These are phyloP conservation scores for Pisolithus tinctorius DNA, from an alignment of 768 basidiomycete species.

Conservation along the genomic window DNA sequence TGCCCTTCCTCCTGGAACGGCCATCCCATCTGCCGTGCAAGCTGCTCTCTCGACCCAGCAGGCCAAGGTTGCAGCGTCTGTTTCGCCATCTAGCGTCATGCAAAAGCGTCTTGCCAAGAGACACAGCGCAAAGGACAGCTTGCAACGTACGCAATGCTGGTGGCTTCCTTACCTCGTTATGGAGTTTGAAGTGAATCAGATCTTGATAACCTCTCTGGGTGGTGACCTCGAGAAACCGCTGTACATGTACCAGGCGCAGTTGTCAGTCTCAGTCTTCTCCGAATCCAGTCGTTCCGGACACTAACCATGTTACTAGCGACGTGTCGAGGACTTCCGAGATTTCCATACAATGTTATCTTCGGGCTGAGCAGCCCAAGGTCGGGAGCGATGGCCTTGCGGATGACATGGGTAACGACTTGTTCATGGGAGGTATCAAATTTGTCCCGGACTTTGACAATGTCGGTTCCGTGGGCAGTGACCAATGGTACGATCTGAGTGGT, in stretches of 20 bases:
- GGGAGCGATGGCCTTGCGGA: conserved; percentile 70
- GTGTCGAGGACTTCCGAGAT: conserved; percentile 94
- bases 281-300: not conserved
- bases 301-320: conserved; percentile 47
- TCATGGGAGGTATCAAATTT: conserved; percentile 88
- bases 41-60: conserved; percentile 70
- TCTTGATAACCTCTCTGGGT: conserved; percentile 90
- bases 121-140: conserved; percentile 66
- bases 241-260: conserved; percentile 97
- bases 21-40: conserved; percentile 72
- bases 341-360: conserved; percentile 89
- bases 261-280: conserved; percentile 49
- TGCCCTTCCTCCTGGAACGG: conserved; percentile 54
- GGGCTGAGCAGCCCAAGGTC: conserved; percentile 73
- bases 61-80: conserved; percentile 68
- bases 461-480: conserved; percentile 62
- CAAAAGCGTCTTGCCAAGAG: conserved; percentile 67
- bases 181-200: conserved; percentile 94
- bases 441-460: conserved; percentile 79
- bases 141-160: conserved; percentile 95
- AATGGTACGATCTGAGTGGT: conserved; percentile 80
- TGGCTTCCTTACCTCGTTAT: conserved; percentile 96
- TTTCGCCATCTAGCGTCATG: conserved; percentile 69
- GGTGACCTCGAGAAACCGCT: conserved; percentile 84
- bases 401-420: conserved; percentile 93